Evolutionary conservation across 495 filamentous ascomycete species (phyloP).

Genomic region (Neurospora sp.): DNA sequence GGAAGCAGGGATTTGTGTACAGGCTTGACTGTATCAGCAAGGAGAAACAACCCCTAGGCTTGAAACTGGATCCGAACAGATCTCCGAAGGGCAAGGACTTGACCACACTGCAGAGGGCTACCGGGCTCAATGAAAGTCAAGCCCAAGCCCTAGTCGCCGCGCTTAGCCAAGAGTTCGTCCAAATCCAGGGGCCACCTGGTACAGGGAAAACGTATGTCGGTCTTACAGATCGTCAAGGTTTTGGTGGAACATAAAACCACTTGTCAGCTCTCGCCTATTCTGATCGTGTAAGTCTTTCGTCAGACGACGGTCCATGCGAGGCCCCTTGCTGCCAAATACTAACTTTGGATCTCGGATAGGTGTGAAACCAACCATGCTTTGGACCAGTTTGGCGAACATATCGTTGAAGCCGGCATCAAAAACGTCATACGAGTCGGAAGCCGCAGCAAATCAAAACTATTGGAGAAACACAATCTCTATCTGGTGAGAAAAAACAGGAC

Average conservation of each 20-base stretch:
- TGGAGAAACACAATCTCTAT: slow-evolving; percentile 41
- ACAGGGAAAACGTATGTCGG: slow-evolving; percentile 65
- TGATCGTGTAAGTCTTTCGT: slow-evolving; percentile 26
- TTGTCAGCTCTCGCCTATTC: slow-evolving; percentile 49
- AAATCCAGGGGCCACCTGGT: slow-evolving; percentile 76
- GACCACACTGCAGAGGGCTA: neutral
- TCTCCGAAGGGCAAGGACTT: neutral
- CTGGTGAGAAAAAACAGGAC: slow-evolving; percentile 16
- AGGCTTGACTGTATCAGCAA: slow-evolving; percentile 38
- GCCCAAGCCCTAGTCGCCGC: slow-evolving; percentile 42
- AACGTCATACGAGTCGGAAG: slow-evolving; percentile 63
- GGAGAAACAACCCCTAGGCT: too few species aligned
- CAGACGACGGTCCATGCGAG: too few species aligned
- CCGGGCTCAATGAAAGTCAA: slow-evolving; percentile 7
- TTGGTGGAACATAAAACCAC: slow-evolving; percentile 46
- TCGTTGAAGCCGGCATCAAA: slow-evolving; percentile 42
- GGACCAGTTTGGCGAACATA: slow-evolving; percentile 61
- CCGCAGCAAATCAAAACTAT: slow-evolving; percentile 49
- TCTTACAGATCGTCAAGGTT: slow-evolving; percentile 45
- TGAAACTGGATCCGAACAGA: neutral
- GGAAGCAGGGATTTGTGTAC: slow-evolving; percentile 41
- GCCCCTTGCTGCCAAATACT: too few species aligned
- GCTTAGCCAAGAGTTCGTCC: slow-evolving; percentile 45
- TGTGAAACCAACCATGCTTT: slow-evolving; percentile 68
- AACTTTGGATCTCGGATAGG: too few species aligned